Evolutionary conservation across 345 rosid species (phyloP).

Genomic region (Arabis hirsuta): DNA sequence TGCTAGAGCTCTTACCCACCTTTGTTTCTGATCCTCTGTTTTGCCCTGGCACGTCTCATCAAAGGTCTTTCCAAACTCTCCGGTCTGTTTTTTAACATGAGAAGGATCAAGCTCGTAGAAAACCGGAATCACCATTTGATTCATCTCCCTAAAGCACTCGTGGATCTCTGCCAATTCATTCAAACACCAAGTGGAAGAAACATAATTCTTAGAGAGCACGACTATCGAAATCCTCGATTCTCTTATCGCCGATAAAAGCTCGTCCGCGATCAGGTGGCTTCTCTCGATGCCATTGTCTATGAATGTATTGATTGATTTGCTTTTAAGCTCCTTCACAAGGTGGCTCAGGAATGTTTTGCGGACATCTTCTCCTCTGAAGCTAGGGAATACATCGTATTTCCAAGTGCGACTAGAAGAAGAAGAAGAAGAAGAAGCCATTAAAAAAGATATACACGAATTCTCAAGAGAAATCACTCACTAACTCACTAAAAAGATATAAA

Average conservation of each 20-base stretch:
- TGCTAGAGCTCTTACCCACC: not conserved
- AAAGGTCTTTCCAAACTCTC: not conserved
- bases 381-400: constrained; percentile 10
- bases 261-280: not conserved
- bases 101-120: constrained; percentile 33
- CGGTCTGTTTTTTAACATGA: constrained; percentile 6
- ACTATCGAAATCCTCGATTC: constrained; percentile 24
- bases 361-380: constrained; percentile 30
- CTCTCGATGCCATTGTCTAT: constrained; percentile 15
- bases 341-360: constrained; percentile 23
- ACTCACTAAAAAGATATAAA: too few relatives aligned
- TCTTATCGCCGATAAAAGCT: constrained; percentile 14
- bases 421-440: not conserved
- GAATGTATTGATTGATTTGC: not conserved
- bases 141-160: not conserved
- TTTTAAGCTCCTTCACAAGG: not conserved
- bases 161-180: constrained; percentile 15
- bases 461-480: too few relatives aligned
- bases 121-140: not conserved
- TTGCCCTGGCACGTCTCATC: not conserved
- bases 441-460: too few relatives aligned
- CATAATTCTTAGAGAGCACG: constrained; percentile 23
- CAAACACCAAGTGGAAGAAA: constrained; percentile 15
- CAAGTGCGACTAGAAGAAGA: not conserved
- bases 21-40: not conserved